phyloP scores from a whole-genome alignment of 352 stramenopile genomes.

The Halophytophthora batemanensis region DNA sequence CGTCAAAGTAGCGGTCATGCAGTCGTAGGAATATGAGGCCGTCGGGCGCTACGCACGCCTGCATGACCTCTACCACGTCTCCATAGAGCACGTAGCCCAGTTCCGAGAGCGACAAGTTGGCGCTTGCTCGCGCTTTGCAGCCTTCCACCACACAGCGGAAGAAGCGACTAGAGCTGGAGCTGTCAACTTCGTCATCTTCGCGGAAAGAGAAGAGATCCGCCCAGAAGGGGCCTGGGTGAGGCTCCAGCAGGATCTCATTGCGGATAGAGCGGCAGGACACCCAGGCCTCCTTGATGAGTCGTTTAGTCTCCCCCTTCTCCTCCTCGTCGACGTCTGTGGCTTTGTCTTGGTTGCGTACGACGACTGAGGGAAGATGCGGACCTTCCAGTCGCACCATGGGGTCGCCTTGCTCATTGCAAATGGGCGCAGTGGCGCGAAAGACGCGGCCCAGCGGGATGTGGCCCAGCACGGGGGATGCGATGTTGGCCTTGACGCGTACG shows the following conservation, averaged over 20 bases:
- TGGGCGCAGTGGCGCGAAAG: slow-evolving; percentile 47
- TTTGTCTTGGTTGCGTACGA: slow-evolving; percentile 22
- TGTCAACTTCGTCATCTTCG: not conserved
- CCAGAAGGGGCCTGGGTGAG: slow-evolving; percentile 44
- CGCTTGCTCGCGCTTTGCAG: slow-evolving; percentile 54
- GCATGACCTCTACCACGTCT: slow-evolving; percentile 70
- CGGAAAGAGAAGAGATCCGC: no score
- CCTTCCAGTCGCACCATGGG: slow-evolving; percentile 67
- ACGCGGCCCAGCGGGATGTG: slow-evolving; percentile 62
- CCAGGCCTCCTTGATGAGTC: slow-evolving; percentile 44
- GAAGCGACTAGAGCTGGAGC: slow-evolving; percentile 18
- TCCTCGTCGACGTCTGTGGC: slow-evolving; percentile 9
- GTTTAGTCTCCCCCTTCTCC: slow-evolving; percentile 11
- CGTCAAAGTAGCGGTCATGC: slow-evolving; percentile 70
- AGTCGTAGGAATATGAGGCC: slow-evolving; percentile 64
- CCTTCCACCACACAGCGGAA: slow-evolving; percentile 76
- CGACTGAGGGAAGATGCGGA: slow-evolving; percentile 27
- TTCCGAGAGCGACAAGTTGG: slow-evolving; percentile 56
- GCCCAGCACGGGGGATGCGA: slow-evolving; percentile 61
- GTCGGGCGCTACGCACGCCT: slow-evolving; percentile 35
- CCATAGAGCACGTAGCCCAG: slow-evolving; percentile 75
- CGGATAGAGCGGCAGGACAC: slow-evolving; percentile 70
- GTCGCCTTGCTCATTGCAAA: slow-evolving; percentile 76
- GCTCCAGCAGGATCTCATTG: slow-evolving; percentile 71
- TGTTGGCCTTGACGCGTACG: slow-evolving; percentile 64